These are phyloP conservation scores for Curvularia sp. DNA, from an alignment of 2,329 filamentous ascomycete species.

Conservation along the genomic window DNA sequence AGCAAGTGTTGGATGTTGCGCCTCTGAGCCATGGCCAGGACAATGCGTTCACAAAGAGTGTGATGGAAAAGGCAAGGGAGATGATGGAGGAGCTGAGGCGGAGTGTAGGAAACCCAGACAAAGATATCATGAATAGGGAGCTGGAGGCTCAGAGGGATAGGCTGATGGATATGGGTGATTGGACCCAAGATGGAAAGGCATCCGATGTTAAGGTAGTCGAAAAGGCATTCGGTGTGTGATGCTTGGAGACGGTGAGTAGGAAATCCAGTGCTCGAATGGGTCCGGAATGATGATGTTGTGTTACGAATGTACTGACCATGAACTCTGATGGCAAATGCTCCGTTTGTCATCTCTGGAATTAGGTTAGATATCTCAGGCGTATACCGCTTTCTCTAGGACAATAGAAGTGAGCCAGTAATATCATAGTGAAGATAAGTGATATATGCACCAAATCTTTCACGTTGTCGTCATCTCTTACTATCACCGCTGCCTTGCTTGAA, in stretches of 20 bases:
- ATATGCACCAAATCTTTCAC: background rate
- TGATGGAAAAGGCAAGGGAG: slow-evolving; percentile 49
- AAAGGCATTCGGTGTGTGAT: slow-evolving; percentile 13
- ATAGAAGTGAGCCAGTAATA: background rate
- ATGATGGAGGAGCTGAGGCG: slow-evolving; percentile 32
- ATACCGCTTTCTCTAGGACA: background rate
- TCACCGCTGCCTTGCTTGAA: slow-evolving; percentile 14
- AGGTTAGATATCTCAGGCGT: background rate
- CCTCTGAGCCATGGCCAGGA: slow-evolving; percentile 53
- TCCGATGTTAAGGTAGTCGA: background rate
- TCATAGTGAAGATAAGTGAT: slow-evolving; percentile 16
- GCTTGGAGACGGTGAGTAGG: background rate
- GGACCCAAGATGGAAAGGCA: slow-evolving; percentile 17
- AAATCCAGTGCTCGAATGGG: background rate
- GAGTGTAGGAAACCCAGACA: slow-evolving; percentile 32
- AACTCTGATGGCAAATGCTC: background rate
- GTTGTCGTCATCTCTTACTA: slow-evolving; percentile 3
- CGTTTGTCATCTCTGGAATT: no score
- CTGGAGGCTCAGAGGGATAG: slow-evolving; percentile 38
- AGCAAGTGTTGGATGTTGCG: slow-evolving; percentile 51
- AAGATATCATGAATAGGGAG: slow-evolving; percentile 30
- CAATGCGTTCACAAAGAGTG: slow-evolving; percentile 51
- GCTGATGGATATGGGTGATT: slow-evolving; percentile 43
- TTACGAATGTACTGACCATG: background rate
- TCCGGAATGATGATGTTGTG: background rate